Conservation (phyloP, 768 basidiomycete species). For the Scleroderma bovista region DNA sequence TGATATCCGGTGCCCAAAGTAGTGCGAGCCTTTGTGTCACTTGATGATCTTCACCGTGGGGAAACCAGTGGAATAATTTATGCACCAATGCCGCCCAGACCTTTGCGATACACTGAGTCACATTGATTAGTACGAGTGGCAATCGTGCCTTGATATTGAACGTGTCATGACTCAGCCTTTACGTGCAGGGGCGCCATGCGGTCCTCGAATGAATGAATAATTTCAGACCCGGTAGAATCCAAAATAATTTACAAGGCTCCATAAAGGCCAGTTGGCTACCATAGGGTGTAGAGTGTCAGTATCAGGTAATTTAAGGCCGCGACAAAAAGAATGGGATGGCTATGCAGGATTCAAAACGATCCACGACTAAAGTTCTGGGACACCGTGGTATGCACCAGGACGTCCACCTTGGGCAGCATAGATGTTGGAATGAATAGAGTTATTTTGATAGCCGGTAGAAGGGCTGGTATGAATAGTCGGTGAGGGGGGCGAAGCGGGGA, state of each 20-base stretch:
- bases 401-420: slow-evolving; percentile 6
- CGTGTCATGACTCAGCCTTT: no score
- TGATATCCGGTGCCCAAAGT: no score
- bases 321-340: neutral
- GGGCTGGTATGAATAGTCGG: slow-evolving; percentile 7
- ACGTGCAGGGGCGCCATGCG: no score
- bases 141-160: no score
- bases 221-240: neutral
- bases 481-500: slow-evolving; percentile 25
- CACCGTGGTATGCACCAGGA: slow-evolving; percentile 17
- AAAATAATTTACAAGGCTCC: neutral
- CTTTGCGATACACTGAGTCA: no score
- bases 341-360: neutral
- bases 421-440: slow-evolving; percentile 6
- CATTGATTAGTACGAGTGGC: no score
- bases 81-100: no score
- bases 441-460: slow-evolving; percentile 4
- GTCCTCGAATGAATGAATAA: no score
- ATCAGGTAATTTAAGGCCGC: no score
- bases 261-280: neutral
- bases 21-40: no score
- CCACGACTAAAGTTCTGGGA: slow-evolving; percentile 19
- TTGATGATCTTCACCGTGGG: no score
- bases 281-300: neutral
- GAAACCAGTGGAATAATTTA: no score